Base-by-base conservation (phyloP, 495 filamentous ascomycete genomes). In the Evernia prunastri region DNA sequence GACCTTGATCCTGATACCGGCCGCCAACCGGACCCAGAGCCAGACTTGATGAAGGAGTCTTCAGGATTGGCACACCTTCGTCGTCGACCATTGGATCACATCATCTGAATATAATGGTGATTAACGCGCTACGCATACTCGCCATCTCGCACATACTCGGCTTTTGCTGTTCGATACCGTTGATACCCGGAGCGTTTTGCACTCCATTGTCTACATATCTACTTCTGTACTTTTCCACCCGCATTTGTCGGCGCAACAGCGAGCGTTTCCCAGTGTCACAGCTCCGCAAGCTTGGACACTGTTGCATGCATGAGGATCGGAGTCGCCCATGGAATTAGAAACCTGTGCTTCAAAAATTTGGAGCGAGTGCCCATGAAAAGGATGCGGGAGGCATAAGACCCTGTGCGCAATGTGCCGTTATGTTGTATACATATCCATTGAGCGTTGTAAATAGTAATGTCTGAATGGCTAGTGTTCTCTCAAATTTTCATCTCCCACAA, bases 11-110 rank as follows among this genome's bases (percentile, higher is more conserved):
- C 37, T 5, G 60, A 45, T 3, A n/a, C 42, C 45, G 39, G 43
- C 25, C 49, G n/a, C 3, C 33, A 58, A 6, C 61, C 12, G 1
- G 51, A 33, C 18, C 29, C 51, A 10, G 56, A 40, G 39, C n/a
- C 43, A 12, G 40, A 47, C 11, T 37, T 62, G 49, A 57, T 39
- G 40, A 29, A 37, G 43, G 62, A 64, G 36, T 58, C 54, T 31
- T 59, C 56, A 17, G 62, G 62, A 18, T 42, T 64, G 23, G 43
- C 29, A 33, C 62, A 64, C 49, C 56, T 64, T 4, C 40, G 62
- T 23, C 54, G 25, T 35, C 54, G 56, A 29, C 7, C 15, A 31
- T 31, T 63, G 0, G 27, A 20, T 54, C 29, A 54, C 51, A 20
- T 33, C 7, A 29, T 33, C 33, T 33, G 5, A 33, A 33, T 29